Evolutionary conservation across 1,284 basidiomycete species (phyloP).

Genomic region (Fomitopsis palustris): DNA sequence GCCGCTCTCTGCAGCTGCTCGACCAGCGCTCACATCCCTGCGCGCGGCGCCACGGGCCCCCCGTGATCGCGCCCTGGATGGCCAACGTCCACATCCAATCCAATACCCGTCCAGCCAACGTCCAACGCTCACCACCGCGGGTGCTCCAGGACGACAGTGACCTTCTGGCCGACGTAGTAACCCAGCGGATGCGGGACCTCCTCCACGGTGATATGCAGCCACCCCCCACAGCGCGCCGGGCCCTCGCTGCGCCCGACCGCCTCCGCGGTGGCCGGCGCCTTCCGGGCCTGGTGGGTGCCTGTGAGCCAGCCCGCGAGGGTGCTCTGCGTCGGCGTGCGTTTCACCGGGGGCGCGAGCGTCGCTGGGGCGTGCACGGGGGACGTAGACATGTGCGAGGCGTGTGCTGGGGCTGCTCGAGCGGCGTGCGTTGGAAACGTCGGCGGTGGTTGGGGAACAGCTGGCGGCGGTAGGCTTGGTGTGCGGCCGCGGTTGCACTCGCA

Average conservation of each 20-base stretch:
- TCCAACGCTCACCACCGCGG: not conserved
- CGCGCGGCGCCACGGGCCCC: no score
- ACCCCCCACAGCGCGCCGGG: conserved; percentile 16
- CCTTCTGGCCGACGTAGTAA: conserved; percentile 16
- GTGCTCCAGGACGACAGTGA: conserved; percentile 15
- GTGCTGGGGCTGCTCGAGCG: no score
- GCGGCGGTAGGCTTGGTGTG: not conserved
- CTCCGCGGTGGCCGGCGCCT: not conserved
- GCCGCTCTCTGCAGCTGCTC: no score
- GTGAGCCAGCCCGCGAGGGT: conserved; percentile 16
- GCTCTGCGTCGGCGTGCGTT: conserved; percentile 13
- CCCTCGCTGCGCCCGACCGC: not conserved
- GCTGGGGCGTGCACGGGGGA: not conserved
- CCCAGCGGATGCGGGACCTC: conserved; percentile 20
- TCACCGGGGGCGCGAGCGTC: conserved; percentile 1
- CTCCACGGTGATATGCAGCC: conserved; percentile 13
- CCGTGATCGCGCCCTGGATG: no score
- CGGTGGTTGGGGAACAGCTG: not conserved
- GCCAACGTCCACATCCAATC: not conserved
- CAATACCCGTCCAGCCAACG: not conserved
- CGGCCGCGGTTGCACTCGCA: conserved; percentile 11
- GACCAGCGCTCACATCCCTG: no score
- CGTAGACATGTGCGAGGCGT: not conserved
- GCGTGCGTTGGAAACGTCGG: no score
- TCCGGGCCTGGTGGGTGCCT: not conserved